Percentiles rank a stretch among this genome's conserved stretches.
phyloP scores from a whole-genome alignment of 2,329 filamentous ascomycete species.

The Eutypa lata region DNA sequence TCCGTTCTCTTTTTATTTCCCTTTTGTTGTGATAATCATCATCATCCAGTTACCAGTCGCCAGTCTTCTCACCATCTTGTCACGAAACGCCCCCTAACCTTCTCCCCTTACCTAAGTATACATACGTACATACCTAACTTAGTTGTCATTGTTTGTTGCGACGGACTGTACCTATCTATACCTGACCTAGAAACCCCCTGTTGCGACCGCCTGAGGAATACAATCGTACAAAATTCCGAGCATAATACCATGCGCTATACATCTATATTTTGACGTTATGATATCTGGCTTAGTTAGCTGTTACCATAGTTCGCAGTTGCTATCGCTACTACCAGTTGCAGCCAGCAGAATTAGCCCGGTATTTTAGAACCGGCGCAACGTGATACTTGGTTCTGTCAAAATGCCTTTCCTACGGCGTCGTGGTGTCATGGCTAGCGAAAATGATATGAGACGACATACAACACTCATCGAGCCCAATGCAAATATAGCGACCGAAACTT shows the following conservation, averaged over 20 bases:
- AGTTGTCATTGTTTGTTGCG: too few species aligned
- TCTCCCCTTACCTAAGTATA: neutral
- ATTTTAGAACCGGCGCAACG: slow-evolving; percentile 9
- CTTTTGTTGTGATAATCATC: too few species aligned
- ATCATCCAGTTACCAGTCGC: too few species aligned
- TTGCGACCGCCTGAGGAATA: too few species aligned
- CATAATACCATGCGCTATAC: neutral
- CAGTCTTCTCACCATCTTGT: too few species aligned
- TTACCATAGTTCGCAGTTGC: slow-evolving; percentile 1
- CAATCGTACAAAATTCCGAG: slow-evolving; percentile 6
- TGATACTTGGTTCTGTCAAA: neutral
- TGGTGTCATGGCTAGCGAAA: slow-evolving; percentile 58
- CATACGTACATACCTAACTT: neutral
- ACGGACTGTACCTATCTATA: too few species aligned
- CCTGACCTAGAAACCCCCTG: too few species aligned
- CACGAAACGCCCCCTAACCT: too few species aligned
- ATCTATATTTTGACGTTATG: slow-evolving; percentile 23
- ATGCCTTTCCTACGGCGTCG: slow-evolving; percentile 63
- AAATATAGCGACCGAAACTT: slow-evolving; percentile 7
- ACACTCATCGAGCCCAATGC: slow-evolving; percentile 27
- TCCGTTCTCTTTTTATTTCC: too few species aligned
- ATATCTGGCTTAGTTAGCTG: slow-evolving; percentile 12
- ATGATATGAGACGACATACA: slow-evolving; percentile 54
- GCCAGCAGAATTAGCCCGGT: slow-evolving; percentile 10
- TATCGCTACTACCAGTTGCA: slow-evolving; percentile 8